These are phyloP conservation scores for Pestalotiopsis sp. DNA, from an alignment of 2,329 filamentous ascomycete species.

Conservation along the genomic window DNA sequence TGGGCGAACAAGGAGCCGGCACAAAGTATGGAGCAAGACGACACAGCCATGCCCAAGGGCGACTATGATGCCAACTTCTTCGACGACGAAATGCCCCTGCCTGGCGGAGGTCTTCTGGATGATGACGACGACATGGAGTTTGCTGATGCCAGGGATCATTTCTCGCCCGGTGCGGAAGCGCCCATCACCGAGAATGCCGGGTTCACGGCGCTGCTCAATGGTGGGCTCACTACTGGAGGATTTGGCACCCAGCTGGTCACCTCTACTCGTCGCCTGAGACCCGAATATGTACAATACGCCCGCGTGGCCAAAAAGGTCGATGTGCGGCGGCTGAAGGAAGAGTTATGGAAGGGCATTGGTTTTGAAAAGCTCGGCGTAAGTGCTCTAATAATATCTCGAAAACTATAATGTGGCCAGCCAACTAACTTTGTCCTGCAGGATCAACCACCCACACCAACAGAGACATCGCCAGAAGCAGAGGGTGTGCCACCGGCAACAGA, in stretches of 20 bases:
- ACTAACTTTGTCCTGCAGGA: conserved; percentile 15
- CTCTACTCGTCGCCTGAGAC: conserved; percentile 62
- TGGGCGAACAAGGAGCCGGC: conserved; percentile 76
- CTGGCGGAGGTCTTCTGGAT: conserved; percentile 58
- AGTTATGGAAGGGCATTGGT: conserved; percentile 69
- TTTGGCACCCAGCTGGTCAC: conserved; percentile 72
- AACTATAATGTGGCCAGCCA: neutral
- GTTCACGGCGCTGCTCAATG: conserved; percentile 52
- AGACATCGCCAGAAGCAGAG: conserved; percentile 23
- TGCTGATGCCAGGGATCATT: conserved; percentile 78
- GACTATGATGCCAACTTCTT: conserved; percentile 98
- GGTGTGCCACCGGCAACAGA: conserved; percentile 38
- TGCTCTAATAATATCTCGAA: conserved; percentile 16
- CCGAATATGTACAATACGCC: conserved; percentile 72
- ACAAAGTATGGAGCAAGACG: conserved; percentile 47
- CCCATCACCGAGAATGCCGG: conserved; percentile 49
- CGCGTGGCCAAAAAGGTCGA: conserved; percentile 74
- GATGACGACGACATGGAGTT: conserved; percentile 76
- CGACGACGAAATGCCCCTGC: conserved; percentile 76
- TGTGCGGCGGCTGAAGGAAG: conserved; percentile 68
- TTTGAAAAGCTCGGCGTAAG: conserved; percentile 57
- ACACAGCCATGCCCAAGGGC: conserved; percentile 63
- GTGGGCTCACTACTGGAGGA: conserved; percentile 50
- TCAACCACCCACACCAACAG: conserved; percentile 32
- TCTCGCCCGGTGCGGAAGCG: conserved; percentile 65